Percentiles rank a stretch among this genome's conserved stretches.
Evolutionary conservation across 257 asterid species (phyloP).

Genomic region (Paulownia fortunei): DNA sequence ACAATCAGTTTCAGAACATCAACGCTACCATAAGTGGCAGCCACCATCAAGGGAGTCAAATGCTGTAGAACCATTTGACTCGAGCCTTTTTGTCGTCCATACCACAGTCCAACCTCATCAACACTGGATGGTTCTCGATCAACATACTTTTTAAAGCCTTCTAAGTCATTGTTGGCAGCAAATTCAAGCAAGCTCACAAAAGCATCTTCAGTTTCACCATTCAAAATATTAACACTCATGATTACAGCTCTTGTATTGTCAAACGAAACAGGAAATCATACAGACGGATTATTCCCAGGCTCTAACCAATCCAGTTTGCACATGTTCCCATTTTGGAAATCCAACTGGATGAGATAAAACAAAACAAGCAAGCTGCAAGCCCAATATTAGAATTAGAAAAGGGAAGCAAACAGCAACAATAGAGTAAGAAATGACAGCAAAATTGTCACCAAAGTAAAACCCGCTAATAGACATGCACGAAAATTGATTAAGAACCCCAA

Average conservation of each 20-base stretch:
- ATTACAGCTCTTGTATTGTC: conserved; percentile 17
- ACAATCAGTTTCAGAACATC: conserved; percentile 64
- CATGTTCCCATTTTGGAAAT: conserved; percentile 37
- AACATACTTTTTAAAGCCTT: conserved; percentile 46
- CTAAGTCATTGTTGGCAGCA: conserved; percentile 77
- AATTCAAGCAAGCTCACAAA: conserved; percentile 71
- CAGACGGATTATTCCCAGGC: too few relatives aligned
- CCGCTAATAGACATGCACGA: not conserved
- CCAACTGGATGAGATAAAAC: conserved; percentile 39
- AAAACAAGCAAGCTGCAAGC: conserved; percentile 27
- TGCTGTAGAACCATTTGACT: conserved; percentile 75
- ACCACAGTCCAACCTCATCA: conserved; percentile 77
- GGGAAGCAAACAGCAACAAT: too few relatives aligned
- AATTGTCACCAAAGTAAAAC: conserved; percentile 2
- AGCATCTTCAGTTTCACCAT: conserved; percentile 59
- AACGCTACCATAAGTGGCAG: conserved; percentile 78
- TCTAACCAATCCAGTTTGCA: too few relatives aligned
- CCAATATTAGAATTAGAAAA: conserved; percentile 34
- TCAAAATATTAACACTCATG: conserved; percentile 51
- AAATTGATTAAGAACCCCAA: conserved; percentile 3
- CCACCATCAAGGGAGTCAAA: conserved; percentile 86
- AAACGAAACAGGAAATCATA: too few relatives aligned
- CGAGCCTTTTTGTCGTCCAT: conserved; percentile 75
- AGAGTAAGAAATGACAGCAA: not conserved
- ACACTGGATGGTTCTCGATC: conserved; percentile 49